Conservation (phyloP, 306 rosid species). For the Castanea sativa region DNA sequence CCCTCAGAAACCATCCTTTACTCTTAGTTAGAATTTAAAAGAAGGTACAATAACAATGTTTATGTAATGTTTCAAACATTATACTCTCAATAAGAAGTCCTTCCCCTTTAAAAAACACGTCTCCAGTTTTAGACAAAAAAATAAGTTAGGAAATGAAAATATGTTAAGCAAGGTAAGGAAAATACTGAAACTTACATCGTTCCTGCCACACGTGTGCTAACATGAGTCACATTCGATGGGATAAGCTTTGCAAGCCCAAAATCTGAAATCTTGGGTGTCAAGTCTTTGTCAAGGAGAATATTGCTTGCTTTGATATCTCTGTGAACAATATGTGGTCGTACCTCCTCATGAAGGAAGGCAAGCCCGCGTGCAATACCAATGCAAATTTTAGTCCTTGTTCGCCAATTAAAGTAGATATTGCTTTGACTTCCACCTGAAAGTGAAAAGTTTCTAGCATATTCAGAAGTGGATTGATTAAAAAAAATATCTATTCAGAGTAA, state of each 20-base stretch:
- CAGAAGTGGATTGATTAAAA: slow-evolving; percentile 8
- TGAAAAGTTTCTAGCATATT: slow-evolving; percentile 18
- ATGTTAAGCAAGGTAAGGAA: not conserved
- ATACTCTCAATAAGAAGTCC: not conserved
- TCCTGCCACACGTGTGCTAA: slow-evolving; percentile 99
- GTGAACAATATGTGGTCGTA: slow-evolving; percentile 78
- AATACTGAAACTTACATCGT: slow-evolving; percentile 62
- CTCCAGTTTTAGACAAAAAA: not conserved
- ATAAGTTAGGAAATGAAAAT: slow-evolving; percentile 15
- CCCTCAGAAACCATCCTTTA: not conserved
- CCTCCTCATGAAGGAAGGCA: slow-evolving; percentile 88
- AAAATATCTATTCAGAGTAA: not conserved
- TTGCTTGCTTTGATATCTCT: slow-evolving; percentile 99
- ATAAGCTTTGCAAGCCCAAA: slow-evolving; percentile 96
- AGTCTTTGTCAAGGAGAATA: slow-evolving; percentile 75
- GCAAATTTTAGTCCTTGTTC: slow-evolving; percentile 51
- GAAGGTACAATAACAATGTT: not conserved
- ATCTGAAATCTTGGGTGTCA: slow-evolving; percentile 84
- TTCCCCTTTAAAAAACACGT: not conserved
- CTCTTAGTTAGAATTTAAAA: not conserved
- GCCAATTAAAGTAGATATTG: slow-evolving; percentile 62
- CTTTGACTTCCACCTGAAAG: slow-evolving; percentile 58
- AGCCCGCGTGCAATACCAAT: slow-evolving; percentile 83
- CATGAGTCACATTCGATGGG: slow-evolving; percentile 79
- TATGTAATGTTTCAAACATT: not conserved